Evolutionary conservation across 2,329 filamentous ascomycete species (phyloP), one percentile per base, ranked within the genome.

Genomic region (Raffaelea arxii): DNA sequence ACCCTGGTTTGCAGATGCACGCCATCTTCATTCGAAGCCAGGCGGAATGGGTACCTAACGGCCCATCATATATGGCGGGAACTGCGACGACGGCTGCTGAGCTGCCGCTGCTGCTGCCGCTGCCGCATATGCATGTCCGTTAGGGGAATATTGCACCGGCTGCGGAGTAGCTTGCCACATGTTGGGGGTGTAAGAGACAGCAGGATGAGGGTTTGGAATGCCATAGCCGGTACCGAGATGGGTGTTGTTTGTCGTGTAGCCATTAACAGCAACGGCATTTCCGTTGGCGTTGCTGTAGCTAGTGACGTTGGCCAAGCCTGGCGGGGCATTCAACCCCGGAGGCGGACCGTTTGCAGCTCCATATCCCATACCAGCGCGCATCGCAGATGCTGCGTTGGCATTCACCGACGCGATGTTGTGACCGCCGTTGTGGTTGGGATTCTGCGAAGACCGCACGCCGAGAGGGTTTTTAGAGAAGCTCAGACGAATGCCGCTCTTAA

Each of bases 381-480:
- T 27, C 25, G 37, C 11, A 9, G 19, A n/a, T n/a, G 42, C 63
- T 62, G 67, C 30, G 63, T 70, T 61, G 57, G 78, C 75, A 52
- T 79, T 70, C 22, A 73, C 80, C 53, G 71, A 78, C 60, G 81
- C 78, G 25, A 75, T 75, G 35, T 71, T 70, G 55, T 81, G 65
- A 18, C 60, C 58, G 21, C 62, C 58, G 4, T 62, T 56, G 6
- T 59, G 59, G 23, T 61, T 66, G 9, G 70, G 59, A n/a, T 68
- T 72, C 58, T 90, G 87, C 23, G 80, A 81, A 2, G 86, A 88
- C 40, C 92, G 84, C 24, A 97, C 91, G 21, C 92, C 92, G 2
- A 97, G 75, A 0, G 92, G 92, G 57, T 97, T 97, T 70, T 97
- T 97, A 25, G 91, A 96, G 64, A 96, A 98, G 64, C 89, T 95